A percentile compares a stretch with the other conserved stretches of the same genome.
These are phyloP conservation scores for Termitomyces heimii DNA, from an alignment of 768 basidiomycete genomes.

Conservation along the genomic window DNA sequence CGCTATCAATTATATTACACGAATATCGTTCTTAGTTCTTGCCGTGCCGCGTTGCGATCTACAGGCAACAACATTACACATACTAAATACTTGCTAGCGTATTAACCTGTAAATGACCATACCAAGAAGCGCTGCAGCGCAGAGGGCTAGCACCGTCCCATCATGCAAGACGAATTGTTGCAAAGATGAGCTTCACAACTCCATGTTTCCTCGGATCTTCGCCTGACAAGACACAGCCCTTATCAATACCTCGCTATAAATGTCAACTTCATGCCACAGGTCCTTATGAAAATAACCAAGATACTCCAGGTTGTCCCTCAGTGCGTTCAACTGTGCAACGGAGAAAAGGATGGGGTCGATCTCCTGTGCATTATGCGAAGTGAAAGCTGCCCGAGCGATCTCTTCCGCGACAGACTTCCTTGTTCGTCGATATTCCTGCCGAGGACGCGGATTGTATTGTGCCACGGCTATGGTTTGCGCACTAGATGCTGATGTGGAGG, in stretches of 20 bases:
- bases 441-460: constrained; percentile 1
- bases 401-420: constrained; percentile 21
- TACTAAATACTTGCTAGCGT: too few relatives aligned
- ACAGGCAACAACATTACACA: too few relatives aligned
- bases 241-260: constrained; percentile 19
- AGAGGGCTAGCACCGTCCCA: neutral
- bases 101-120: neutral
- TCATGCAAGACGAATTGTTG: neutral
- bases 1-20: too few relatives aligned
- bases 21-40: too few relatives aligned
- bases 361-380: constrained; percentile 5
- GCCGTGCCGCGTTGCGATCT: too few relatives aligned
- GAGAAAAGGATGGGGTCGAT: constrained; percentile 18
- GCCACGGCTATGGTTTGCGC: neutral
- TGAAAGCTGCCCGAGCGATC: constrained; percentile 17
- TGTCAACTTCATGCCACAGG: constrained; percentile 28
- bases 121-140: neutral
- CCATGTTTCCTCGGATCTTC: neutral
- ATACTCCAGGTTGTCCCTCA: constrained; percentile 27
- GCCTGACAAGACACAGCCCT: constrained; percentile 12
- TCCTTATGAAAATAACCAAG: constrained; percentile 26
- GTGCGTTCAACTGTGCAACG: constrained; percentile 19
- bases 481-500: neutral
- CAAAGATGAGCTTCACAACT: neutral
- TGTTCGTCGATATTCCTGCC: constrained; percentile 9